Conservation (phyloP, 345 rosid species). For the Clausena lansium region DNA sequence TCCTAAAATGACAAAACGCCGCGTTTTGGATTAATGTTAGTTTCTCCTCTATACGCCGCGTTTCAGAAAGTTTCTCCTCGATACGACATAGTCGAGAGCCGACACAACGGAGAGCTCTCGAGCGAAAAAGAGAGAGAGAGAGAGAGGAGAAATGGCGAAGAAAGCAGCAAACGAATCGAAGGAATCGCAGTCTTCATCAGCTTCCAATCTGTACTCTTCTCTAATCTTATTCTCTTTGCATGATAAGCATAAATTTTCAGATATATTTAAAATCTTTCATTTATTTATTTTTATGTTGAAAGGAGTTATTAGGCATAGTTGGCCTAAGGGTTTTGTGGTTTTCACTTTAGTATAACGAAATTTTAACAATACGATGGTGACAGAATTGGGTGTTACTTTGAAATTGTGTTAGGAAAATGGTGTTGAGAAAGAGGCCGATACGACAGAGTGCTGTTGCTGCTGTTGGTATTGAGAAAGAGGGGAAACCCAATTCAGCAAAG, state of each 20-base stretch:
- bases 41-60: background rate
- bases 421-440: slow-evolving; percentile 20
- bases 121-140: background rate
- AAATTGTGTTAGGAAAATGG: slow-evolving; percentile 7
- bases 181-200: slow-evolving; percentile 1
- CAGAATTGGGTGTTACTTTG: background rate
- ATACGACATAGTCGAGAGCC: background rate
- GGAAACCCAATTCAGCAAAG: slow-evolving; percentile 4
- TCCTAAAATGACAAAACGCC: background rate
- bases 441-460: slow-evolving; percentile 29
- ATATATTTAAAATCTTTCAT: background rate
- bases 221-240: background rate
- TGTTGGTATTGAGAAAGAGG: slow-evolving; percentile 18
- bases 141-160: slow-evolving; percentile 11
- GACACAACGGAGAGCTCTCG: slow-evolving; percentile 2
- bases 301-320: background rate
- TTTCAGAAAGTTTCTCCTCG: background rate
- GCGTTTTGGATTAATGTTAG: background rate
- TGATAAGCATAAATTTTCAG: background rate
- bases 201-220: slow-evolving; percentile 3
- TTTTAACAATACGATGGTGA: background rate
- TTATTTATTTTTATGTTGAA: background rate
- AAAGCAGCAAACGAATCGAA: background rate
- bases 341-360: background rate
- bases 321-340: background rate